phyloP scores from a whole-genome alignment of 306 rosid species.

The Ormosia semicastrata region DNA sequence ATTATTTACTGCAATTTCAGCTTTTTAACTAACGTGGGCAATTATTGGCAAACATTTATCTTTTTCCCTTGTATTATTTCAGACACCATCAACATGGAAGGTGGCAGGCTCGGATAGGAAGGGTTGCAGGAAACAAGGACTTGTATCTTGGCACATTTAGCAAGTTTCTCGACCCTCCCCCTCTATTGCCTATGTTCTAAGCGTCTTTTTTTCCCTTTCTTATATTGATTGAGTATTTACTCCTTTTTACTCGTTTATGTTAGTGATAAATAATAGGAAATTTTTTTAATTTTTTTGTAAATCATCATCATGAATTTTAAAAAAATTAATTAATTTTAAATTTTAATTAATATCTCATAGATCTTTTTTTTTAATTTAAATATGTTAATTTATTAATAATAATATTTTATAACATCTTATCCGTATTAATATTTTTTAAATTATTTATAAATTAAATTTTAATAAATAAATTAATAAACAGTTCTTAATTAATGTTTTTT shows the following conservation, averaged over 20 bases:
- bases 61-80: conserved; percentile 27
- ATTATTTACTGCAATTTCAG: conserved; percentile 62
- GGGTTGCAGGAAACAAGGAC: conserved; percentile 98
- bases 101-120: conserved; percentile 98
- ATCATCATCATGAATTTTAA: too few relatives aligned
- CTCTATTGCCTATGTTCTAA: conserved; percentile 2
- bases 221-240: neutral
- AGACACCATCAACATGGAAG: conserved; percentile 99
- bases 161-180: conserved; percentile 39
- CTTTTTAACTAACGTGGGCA: conserved; percentile 42
- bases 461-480: too few relatives aligned
- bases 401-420: too few relatives aligned
- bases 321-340: too few relatives aligned
- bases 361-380: too few relatives aligned
- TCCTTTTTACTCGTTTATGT: neutral
- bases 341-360: too few relatives aligned
- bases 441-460: too few relatives aligned
- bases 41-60: conserved; percentile 41
- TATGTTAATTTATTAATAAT: too few relatives aligned
- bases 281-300: too few relatives aligned
- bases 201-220: neutral
- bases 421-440: too few relatives aligned
- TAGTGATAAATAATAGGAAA: too few relatives aligned
- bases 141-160: conserved; percentile 98
- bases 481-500: too few relatives aligned